Evolutionary conservation across 2,329 filamentous ascomycete species (phyloP).

Genomic region (Curvularia hawaiiensis): DNA sequence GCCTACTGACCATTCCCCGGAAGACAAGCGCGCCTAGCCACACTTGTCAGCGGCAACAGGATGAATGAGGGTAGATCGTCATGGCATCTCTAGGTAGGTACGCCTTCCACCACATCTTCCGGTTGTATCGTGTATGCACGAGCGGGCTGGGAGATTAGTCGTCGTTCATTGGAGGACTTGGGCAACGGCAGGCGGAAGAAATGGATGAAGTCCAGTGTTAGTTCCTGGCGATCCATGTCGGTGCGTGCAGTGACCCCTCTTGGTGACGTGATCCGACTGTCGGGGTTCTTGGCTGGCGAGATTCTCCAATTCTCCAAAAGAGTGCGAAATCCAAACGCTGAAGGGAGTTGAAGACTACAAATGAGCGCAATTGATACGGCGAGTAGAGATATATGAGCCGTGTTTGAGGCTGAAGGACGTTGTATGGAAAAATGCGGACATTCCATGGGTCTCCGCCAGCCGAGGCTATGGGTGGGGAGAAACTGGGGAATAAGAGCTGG

Average conservation of each 20-base stretch:
- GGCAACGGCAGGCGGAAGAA: constrained; percentile 27
- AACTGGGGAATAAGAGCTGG: constrained; percentile 10
- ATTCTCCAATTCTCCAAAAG: neutral
- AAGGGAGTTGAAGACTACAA: neutral
- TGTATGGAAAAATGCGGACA: neutral
- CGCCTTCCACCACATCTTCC: constrained; percentile 17
- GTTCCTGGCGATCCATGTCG: constrained; percentile 24
- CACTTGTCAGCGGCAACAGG: constrained; percentile 15
- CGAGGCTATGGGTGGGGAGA: constrained; percentile 9
- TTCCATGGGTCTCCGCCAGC: constrained; percentile 6
- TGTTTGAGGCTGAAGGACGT: neutral
- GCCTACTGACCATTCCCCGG: constrained; percentile 1
- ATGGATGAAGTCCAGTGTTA: constrained; percentile 14
- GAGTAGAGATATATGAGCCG: no score
- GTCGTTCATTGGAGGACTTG: constrained; percentile 32
- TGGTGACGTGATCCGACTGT: constrained; percentile 9
- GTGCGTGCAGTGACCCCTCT: constrained; percentile 15
- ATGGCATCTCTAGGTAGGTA: constrained; percentile 2
- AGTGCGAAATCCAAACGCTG: neutral
- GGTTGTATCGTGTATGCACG: constrained; percentile 5
- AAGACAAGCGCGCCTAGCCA: constrained; percentile 7
- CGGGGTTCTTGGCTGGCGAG: constrained; percentile 2
- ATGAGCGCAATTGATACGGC: neutral
- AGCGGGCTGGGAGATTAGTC: constrained; percentile 7
- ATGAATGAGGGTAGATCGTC: constrained; percentile 14